Base-by-base conservation (phyloP, 108 stramenopile genomes). In the Nitzschia palea region DNA sequence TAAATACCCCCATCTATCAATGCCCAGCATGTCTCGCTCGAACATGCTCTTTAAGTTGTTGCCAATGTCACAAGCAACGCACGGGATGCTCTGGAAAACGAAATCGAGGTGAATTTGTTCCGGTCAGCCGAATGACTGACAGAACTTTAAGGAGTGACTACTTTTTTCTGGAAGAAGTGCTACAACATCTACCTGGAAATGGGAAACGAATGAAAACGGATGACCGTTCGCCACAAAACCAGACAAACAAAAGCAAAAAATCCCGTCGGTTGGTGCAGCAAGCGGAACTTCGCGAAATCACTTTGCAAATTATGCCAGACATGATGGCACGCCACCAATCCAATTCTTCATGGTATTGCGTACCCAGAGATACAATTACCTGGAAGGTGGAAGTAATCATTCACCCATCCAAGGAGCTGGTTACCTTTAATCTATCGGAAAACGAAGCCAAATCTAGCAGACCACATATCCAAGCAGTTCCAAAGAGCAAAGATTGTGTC, bases 131-230 rank as follows among this genome's bases (percentile, higher is more conserved):
- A 10, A 79, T 79, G 70, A 73, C 70, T 9, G 90, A 88, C 79
- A 44, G 79, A 2, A 79, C 74, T 14, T 45, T 92, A 10, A 55
- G 73, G 6, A 84, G 82, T 23, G 91, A 92, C 65, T 92, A 81
- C 62, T 82, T 87, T 45, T 89, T 92, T 63, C 54, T 92, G 43
- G 88, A 92, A 70, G 83, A 89, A 68, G 85, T 89, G 0, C 44
- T 87, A 47, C 70, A 80, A 23, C 12, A 58, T 2, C 74, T 85
- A 29, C 48, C 82, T 8, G 67, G 81, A 20, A 82, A 44, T 47
- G 69, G 6, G 17, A 50, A 56, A 51, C 33, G 34, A 47, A 23
- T 28, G 3, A 22, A 30, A 9, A 14, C 23, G 9, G 8, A 20
- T 4, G n/a, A 73, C 23, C 45, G 54, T 10, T 18, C 61, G 15